Evolutionary conservation across 1,284 basidiomycete species (phyloP).

Genomic region (Coriolopsis trogii): DNA sequence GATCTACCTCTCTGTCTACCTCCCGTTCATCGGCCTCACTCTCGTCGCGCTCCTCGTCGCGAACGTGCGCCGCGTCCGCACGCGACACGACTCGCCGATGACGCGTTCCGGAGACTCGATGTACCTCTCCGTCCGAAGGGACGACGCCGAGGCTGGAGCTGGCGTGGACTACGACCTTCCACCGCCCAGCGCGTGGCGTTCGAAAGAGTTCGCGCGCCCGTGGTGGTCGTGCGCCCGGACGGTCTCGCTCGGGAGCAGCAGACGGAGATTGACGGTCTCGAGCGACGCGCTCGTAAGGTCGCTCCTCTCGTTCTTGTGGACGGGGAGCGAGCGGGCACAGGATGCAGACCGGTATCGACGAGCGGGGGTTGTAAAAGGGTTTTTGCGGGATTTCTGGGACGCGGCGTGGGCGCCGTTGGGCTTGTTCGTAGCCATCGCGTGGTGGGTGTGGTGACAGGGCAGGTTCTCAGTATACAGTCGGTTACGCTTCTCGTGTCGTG

Average conservation of each 20-base stretch:
- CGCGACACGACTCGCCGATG: conserved; percentile 14
- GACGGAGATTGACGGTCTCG: conserved; percentile 33
- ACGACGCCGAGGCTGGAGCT: background rate
- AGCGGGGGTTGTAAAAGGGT: conserved; percentile 35
- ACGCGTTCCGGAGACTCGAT: conserved; percentile 6
- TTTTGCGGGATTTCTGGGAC: conserved; percentile 34
- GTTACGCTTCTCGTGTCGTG: background rate
- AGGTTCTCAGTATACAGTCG: too few relatives aligned
- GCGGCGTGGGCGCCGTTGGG: conserved; percentile 41
- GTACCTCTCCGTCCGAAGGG: too few relatives aligned
- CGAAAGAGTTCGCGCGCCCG: conserved; percentile 16
- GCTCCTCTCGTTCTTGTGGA: conserved; percentile 18
- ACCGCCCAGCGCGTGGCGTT: conserved; percentile 22
- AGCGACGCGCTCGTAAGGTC: background rate
- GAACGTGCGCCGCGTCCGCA: conserved; percentile 28
- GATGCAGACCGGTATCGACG: conserved; percentile 19
- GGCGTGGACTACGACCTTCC: conserved; percentile 20
- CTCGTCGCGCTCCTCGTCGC: conserved; percentile 32
- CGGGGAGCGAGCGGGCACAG: conserved; percentile 5
- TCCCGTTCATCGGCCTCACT: conserved; percentile 45
- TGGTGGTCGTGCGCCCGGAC: conserved; percentile 25
- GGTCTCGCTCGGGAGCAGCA: conserved; percentile 32
- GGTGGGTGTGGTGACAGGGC: conserved; percentile 29
- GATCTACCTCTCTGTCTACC: conserved; percentile 55
- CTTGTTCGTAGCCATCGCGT: conserved; percentile 30